These are phyloP conservation scores for Oidium heveae DNA, from an alignment of 2,329 filamentous ascomycete species.

Conservation along the genomic window DNA sequence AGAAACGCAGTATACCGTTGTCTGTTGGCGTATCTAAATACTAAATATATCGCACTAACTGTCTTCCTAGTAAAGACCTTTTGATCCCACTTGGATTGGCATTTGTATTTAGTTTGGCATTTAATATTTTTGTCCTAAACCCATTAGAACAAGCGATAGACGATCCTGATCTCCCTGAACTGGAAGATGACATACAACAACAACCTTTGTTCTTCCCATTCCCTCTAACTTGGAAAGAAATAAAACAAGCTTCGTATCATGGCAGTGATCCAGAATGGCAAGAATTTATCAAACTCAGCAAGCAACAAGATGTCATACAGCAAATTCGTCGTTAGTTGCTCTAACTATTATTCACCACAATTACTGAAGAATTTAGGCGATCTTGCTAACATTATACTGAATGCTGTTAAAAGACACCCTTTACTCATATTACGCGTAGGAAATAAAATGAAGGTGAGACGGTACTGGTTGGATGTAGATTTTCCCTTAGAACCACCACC, in stretches of 20 bases:
- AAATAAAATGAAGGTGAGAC: conserved; percentile 21
- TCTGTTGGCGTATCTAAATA: conserved; percentile 2
- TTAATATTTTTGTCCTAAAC: conserved; percentile 21
- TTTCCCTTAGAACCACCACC: conserved; percentile 34
- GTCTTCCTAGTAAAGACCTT: background rate
- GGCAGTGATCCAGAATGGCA: conserved; percentile 37
- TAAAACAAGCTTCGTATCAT: conserved; percentile 25
- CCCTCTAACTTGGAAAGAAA: conserved; percentile 27
- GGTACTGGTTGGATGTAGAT: conserved; percentile 33
- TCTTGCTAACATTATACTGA: conserved; percentile 20
- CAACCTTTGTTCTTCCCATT: conserved; percentile 33
- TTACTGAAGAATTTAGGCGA: conserved; percentile 17
- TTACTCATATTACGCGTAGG: conserved; percentile 21
- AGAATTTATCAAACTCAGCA: conserved; percentile 31
- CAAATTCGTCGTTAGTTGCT: conserved; percentile 5
- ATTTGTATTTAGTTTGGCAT: conserved; percentile 18
- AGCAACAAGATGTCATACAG: conserved; percentile 22
- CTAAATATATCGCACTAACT: background rate
- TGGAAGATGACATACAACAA: conserved; percentile 18
- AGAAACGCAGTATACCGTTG: conserved; percentile 4
- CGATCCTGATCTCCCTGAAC: conserved; percentile 8
- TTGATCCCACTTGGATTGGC: background rate
- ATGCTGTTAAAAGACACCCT: conserved; percentile 19
- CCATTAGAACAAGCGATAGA: conserved; percentile 20
- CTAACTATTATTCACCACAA: background rate